These are phyloP conservation scores for Talaromyces sp. DNA, from an alignment of 2,329 filamentous ascomycete species.

Conservation along the genomic window DNA sequence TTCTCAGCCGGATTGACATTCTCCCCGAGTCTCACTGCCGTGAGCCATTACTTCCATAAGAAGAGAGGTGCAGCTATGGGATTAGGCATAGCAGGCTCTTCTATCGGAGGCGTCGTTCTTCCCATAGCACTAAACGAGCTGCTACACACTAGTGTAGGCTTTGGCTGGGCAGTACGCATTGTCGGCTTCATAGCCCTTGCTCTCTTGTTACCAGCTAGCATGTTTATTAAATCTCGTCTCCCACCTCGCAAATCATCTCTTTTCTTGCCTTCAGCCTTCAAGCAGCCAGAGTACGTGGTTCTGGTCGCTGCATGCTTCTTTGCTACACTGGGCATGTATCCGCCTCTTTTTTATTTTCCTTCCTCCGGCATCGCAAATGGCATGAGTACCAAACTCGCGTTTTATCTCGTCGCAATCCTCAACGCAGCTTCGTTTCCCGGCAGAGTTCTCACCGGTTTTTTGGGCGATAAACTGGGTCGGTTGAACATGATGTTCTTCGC, in stretches of 20 bases:
- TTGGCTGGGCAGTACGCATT: slow-evolving; percentile 60
- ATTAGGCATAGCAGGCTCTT: slow-evolving; percentile 49
- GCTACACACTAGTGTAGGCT: slow-evolving; percentile 54
- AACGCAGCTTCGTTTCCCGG: slow-evolving; percentile 35
- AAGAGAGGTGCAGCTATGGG: slow-evolving; percentile 53
- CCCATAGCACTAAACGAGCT: slow-evolving; percentile 17
- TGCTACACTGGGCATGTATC: slow-evolving; percentile 28
- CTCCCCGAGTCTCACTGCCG: slow-evolving; percentile 27
- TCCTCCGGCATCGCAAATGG: slow-evolving; percentile 25
- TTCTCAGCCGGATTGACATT: slow-evolving; percentile 16
- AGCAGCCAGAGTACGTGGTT: slow-evolving; percentile 23
- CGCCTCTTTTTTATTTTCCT: slow-evolving; percentile 33
- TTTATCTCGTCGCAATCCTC: slow-evolving; percentile 30
- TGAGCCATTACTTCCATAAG: slow-evolving; percentile 53
- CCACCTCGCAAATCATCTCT: slow-evolving; percentile 33
- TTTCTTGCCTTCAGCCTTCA: slow-evolving; percentile 23
- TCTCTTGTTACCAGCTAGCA: slow-evolving; percentile 36
- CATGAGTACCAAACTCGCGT: slow-evolving; percentile 24
- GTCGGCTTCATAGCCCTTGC: slow-evolving; percentile 43
- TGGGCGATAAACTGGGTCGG: slow-evolving; percentile 32
- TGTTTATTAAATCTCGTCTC: slow-evolving; percentile 25
- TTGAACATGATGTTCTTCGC: slow-evolving; percentile 30
- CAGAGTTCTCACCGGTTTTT: slow-evolving; percentile 31
- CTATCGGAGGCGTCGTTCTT: slow-evolving; percentile 5
- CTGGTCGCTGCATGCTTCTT: slow-evolving; percentile 24